Base-by-base conservation (phyloP, 805 yeast species). In the Candida nonsorbophila region DNA sequence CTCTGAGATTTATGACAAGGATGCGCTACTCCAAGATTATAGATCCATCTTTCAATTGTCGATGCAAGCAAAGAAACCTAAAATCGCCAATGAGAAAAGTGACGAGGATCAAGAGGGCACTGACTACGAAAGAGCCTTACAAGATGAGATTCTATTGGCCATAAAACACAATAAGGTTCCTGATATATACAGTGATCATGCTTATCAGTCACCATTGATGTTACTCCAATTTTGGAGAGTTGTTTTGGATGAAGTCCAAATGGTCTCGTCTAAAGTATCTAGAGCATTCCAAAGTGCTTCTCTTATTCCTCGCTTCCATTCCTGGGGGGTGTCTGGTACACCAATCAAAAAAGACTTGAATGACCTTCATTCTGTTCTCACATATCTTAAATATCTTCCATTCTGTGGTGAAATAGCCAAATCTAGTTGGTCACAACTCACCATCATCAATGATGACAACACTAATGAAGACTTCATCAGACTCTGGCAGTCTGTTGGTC, bases 241-340 rank as follows among this genome's bases (percentile, higher is more conserved):
- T 2, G 72, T 90, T 0, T 57, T 92, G 21, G 98, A 92, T 58
- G 98, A 92, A 52, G 97, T 85, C 1, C 98, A 92, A 55, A 84
- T 88, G 88, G 82, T 92, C 3, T 77, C 85, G 6, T 69, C 73
- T 3, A 79, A 79, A 14, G 67, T 76, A 3, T 74, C 90, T 0
- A 74, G 83, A 29, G 85, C 92, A 2, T 86, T 95, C 13, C 77
- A 73, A 33, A 84, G 87, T 33, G 86, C 95, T 0, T 65, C 83
- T 3, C 58, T 84, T 20, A 73, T 92, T 15, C 90, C 95, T 4
- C 66, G 95, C 29, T 72, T 76, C 25, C 97, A 92, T 56, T 77
- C 95, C 0, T 92, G 97, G 97, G 97, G 95, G 10, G 96, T 88
- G 1, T 84, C 95, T 1, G 98, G 98, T 5, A 92, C 98, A 0